Conservation (phyloP, 2,329 filamentous ascomycete species). For the Colletotrichum noveboracense region DNA sequence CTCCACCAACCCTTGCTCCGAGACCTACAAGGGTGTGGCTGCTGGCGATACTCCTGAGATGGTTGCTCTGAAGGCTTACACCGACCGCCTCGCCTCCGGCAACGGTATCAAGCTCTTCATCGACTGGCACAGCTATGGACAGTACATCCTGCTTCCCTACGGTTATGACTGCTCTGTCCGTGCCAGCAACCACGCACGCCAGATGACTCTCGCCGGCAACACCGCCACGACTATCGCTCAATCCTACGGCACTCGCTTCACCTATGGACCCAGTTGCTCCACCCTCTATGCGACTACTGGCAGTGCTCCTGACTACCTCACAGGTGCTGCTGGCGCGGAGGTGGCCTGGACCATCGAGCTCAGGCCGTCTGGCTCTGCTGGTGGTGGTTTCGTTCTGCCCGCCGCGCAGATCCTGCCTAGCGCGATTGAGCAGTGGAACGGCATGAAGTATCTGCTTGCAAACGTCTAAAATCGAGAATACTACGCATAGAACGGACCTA, state of each 20-base stretch:
- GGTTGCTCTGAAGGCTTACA: slow-evolving; percentile 46
- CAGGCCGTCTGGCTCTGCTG: slow-evolving; percentile 30
- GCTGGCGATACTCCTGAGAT: slow-evolving; percentile 57
- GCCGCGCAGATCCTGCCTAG: slow-evolving; percentile 40
- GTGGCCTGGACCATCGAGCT: slow-evolving; percentile 46
- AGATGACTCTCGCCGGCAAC: slow-evolving; percentile 39
- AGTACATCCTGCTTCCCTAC: slow-evolving; percentile 48
- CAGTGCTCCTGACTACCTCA: slow-evolving; percentile 32
- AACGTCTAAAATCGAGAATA: neutral
- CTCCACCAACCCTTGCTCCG: slow-evolving; percentile 55
- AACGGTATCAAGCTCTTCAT: slow-evolving; percentile 49
- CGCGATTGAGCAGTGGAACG: slow-evolving; percentile 39
- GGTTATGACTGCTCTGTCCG: slow-evolving; percentile 48
- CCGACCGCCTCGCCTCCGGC: slow-evolving; percentile 27
- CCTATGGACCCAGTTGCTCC: slow-evolving; percentile 40
- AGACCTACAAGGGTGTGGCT: slow-evolving; percentile 51
- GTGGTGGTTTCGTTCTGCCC: slow-evolving; percentile 42
- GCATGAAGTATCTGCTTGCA: slow-evolving; percentile 36
- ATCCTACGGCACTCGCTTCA: slow-evolving; percentile 37
- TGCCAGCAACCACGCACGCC: slow-evolving; percentile 42
- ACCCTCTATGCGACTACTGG: slow-evolving; percentile 42
- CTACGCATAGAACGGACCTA: too few species aligned
- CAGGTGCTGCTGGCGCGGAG: slow-evolving; percentile 30
- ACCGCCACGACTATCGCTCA: slow-evolving; percentile 34
- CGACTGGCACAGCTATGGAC: slow-evolving; percentile 53